A percentile compares a stretch with the other conserved stretches of the same genome.
phyloP scores from a whole-genome alignment of 2,329 filamentous ascomycete genomes.

The Atkinsonella hypoxylon region DNA sequence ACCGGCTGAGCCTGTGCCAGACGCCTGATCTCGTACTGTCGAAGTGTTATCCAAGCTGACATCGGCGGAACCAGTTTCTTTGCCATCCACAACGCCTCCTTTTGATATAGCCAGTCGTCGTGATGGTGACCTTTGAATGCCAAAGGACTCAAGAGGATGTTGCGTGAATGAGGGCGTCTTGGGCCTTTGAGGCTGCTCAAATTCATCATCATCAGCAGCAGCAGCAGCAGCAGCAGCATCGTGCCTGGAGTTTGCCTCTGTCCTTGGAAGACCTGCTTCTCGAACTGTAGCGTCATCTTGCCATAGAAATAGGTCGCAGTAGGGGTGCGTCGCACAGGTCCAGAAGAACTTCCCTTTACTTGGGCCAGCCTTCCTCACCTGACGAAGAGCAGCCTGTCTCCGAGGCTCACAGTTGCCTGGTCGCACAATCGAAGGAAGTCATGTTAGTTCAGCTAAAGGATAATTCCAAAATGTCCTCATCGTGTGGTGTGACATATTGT shows the following conservation, averaged over 20 bases:
- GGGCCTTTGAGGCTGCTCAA: slow-evolving; percentile 8
- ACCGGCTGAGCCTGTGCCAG: neutral
- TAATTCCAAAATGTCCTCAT: neutral
- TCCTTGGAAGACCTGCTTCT: slow-evolving; percentile 14
- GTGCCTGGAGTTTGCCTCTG: neutral
- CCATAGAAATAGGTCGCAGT: slow-evolving; percentile 35
- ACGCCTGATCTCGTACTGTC: neutral
- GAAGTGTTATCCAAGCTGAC: neutral
- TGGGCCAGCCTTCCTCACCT: slow-evolving; percentile 24
- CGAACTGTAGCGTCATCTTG: slow-evolving; percentile 24
- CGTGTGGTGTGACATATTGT: neutral
- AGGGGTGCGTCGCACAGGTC: slow-evolving; percentile 23
- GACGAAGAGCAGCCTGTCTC: slow-evolving; percentile 21
- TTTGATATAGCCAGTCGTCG: slow-evolving; percentile 4
- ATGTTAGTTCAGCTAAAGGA: slow-evolving; percentile 1
- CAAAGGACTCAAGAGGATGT: slow-evolving; percentile 17
- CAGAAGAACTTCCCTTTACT: slow-evolving; percentile 33
- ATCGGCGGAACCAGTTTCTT: neutral
- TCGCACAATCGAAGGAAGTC: neutral
- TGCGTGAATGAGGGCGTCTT: slow-evolving; percentile 19
- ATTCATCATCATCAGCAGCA: neutral
- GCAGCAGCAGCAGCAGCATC: slow-evolving; percentile 2
- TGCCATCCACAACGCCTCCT: neutral
- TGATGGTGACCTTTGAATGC: slow-evolving; percentile 15
- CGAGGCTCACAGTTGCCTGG: slow-evolving; percentile 32